phyloP scores from a whole-genome alignment of 768 basidiomycete species.

The Agaricus bisporus region DNA sequence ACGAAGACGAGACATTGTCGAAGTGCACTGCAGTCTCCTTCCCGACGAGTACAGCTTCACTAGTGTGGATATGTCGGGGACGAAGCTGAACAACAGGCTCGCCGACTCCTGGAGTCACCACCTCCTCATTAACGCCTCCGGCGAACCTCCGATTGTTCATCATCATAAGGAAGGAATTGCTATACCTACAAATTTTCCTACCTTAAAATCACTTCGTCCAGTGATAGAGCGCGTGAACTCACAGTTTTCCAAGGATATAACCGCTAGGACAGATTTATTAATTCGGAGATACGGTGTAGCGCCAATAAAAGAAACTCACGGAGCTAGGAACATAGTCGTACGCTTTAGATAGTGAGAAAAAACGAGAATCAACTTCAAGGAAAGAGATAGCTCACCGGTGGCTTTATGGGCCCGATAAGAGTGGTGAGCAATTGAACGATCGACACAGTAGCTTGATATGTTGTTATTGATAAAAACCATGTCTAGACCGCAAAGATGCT shows the following conservation, averaged over 20 bases:
- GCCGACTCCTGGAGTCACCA: too few species aligned
- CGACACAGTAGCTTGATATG: not conserved
- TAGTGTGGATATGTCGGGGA: too few species aligned
- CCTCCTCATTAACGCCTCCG: too few species aligned
- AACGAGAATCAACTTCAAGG: too few species aligned
- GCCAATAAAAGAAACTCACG: not conserved
- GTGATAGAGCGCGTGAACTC: not conserved
- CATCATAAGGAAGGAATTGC: constrained; percentile 2
- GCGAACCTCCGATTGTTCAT: not conserved
- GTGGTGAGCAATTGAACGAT: not conserved
- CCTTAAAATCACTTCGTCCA: not conserved
- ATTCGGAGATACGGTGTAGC: not conserved
- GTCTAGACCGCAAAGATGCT: not conserved
- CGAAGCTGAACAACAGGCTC: too few species aligned
- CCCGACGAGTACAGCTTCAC: too few species aligned
- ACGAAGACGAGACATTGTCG: too few species aligned
- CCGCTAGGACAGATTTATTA: not conserved
- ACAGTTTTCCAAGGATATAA: constrained; percentile 2
- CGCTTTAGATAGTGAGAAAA: too few species aligned
- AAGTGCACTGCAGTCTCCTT: too few species aligned
- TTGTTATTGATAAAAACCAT: not conserved
- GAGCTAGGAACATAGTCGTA: not conserved
- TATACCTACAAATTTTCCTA: not conserved
- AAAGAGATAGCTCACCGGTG: not conserved
- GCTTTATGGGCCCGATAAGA: not conserved